Evolutionary conservation across 805 yeast species (phyloP).

Genomic region (Metschnikowia cubensis): DNA sequence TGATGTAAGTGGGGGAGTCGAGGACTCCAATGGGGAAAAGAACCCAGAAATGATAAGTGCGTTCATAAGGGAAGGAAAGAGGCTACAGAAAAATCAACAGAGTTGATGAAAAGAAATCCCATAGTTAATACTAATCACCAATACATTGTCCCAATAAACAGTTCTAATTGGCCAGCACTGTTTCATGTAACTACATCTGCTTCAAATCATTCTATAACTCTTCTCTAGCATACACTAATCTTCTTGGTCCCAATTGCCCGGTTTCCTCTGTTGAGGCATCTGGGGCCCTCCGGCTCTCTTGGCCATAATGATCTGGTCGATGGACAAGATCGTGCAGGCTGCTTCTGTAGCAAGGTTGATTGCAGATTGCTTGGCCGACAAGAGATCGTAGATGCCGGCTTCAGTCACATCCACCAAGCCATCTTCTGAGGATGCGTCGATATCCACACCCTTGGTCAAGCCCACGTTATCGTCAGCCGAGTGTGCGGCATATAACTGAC

Average conservation of each 20-base stretch:
- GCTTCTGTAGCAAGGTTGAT: conserved; percentile 94
- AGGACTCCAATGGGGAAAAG: conserved; percentile 63
- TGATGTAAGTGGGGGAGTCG: conserved; percentile 96
- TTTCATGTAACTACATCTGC: background rate
- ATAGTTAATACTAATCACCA: background rate
- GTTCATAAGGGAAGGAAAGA: conserved; percentile 55
- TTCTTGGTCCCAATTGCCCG: conserved; percentile 95
- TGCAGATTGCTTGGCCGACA: conserved; percentile 79
- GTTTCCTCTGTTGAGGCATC: conserved; percentile 78
- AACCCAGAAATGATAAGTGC: conserved; percentile 57
- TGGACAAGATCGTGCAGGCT: conserved; percentile 81
- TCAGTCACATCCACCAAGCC: conserved; percentile 70
- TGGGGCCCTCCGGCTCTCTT: conserved; percentile 98
- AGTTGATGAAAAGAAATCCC: background rate
- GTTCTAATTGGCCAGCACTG: no score
- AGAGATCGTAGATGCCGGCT: conserved; percentile 72
- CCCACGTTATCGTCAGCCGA: conserved; percentile 40
- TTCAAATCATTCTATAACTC: background rate
- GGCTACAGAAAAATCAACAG: no score
- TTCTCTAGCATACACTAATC: conserved; percentile 42
- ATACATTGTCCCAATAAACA: no score
- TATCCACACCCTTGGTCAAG: conserved; percentile 77
- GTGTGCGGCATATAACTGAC: conserved; percentile 86
- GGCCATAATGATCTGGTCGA: conserved; percentile 98
- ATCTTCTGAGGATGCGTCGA: conserved; percentile 51